phyloP scores from a whole-genome alignment of 1,284 basidiomycete genomes.

The Heliocybe sulcata region DNA sequence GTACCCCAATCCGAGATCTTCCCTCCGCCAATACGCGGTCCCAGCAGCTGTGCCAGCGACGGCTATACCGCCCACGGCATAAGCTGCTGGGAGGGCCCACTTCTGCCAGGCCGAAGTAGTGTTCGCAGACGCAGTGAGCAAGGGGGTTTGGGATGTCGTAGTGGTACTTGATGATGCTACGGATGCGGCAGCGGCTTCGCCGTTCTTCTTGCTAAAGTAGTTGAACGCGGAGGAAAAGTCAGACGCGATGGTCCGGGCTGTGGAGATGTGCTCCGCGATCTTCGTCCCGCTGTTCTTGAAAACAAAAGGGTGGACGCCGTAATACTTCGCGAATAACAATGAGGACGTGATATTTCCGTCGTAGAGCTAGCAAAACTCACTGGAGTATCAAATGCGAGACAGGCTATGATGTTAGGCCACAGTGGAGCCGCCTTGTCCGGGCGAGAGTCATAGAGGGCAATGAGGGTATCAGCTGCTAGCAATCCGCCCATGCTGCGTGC shows the following conservation, averaged over 20 bases:
- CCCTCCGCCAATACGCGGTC: constrained; percentile 72
- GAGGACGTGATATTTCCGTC: background rate
- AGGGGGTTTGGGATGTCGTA: constrained; percentile 10
- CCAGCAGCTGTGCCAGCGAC: constrained; percentile 84
- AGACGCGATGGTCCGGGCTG: constrained; percentile 52
- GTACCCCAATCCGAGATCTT: constrained; percentile 66
- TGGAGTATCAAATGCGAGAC: constrained; percentile 88
- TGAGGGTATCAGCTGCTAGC: constrained; percentile 78
- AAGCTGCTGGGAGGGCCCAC: constrained; percentile 54
- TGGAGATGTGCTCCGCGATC: constrained; percentile 65
- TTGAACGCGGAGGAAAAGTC: constrained; percentile 35
- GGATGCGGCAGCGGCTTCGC: constrained; percentile 12
- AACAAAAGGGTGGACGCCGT: constrained; percentile 80
- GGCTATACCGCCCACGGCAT: constrained; percentile 60
- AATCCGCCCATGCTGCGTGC: constrained; percentile 79
- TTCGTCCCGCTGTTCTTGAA: constrained; percentile 84
- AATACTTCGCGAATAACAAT: constrained; percentile 71
- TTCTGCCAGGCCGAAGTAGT: constrained; percentile 34
- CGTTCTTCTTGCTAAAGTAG: constrained; percentile 23
- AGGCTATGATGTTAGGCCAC: constrained; percentile 80
- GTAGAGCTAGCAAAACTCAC: constrained; percentile 33
- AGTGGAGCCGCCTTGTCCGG: constrained; percentile 58
- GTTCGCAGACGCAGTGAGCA: background rate
- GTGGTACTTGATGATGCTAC: constrained; percentile 9
- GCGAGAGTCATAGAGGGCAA: constrained; percentile 62